These are phyloP conservation scores for Linum usitatissimum DNA, from an alignment of 345 rosid species.

Conservation along the genomic window DNA sequence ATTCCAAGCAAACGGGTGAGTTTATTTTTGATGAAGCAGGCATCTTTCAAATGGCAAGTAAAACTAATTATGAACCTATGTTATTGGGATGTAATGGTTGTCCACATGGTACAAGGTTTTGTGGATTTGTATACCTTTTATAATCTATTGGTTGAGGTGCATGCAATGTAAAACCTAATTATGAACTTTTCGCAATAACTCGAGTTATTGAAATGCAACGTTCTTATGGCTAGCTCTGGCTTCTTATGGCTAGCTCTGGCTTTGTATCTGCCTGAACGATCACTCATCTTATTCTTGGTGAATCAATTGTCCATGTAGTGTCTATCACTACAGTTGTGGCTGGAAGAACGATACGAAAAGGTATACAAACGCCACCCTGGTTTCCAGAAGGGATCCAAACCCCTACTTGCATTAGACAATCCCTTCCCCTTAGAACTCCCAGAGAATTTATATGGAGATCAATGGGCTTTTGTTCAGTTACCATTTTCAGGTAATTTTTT, in stretches of 20 bases:
- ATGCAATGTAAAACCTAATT: too few relatives aligned
- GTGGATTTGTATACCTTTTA: too few relatives aligned
- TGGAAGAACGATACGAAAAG: constrained; percentile 82
- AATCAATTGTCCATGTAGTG: constrained; percentile 46
- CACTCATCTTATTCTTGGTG: neutral
- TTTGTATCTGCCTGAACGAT: too few relatives aligned
- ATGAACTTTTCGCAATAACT: too few relatives aligned
- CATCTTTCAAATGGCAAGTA: constrained; percentile 3
- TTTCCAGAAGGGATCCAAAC: constrained; percentile 82
- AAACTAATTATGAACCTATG: too few relatives aligned
- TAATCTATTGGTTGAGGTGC: too few relatives aligned
- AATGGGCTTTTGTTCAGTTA: constrained; percentile 91
- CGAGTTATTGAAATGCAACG: too few relatives aligned
- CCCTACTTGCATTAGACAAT: constrained; percentile 68
- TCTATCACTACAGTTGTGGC: constrained; percentile 70
- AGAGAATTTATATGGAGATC: constrained; percentile 75
- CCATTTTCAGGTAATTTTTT: constrained; percentile 53
- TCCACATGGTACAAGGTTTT: too few relatives aligned
- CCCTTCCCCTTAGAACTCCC: constrained; percentile 96
- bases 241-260: too few relatives aligned
- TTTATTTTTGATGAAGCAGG: constrained; percentile 1
- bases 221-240: too few relatives aligned
- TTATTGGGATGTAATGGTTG: too few relatives aligned
- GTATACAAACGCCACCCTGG: constrained; percentile 81
- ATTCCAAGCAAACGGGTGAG: constrained; percentile 84